These are phyloP conservation scores for Echium plantagineum DNA, from an alignment of 257 asterid species.

Conservation along the genomic window DNA sequence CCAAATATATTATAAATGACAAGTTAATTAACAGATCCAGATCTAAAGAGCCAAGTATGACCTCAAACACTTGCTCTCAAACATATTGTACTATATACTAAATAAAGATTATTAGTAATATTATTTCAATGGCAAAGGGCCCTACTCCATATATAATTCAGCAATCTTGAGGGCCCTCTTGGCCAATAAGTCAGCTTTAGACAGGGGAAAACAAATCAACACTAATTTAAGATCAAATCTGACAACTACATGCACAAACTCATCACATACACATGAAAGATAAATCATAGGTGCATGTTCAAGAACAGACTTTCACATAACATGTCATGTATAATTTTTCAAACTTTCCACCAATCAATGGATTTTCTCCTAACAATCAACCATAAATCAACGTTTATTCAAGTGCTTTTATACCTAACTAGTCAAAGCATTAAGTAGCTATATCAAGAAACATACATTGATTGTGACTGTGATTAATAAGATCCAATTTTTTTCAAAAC, in stretches of 20 bases:
- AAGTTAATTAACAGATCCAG: slow-evolving; percentile 15
- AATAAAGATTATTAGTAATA: slow-evolving; percentile 2
- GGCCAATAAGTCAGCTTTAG: slow-evolving; percentile 14
- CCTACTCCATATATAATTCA: slow-evolving; percentile 13
- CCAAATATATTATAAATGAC: neutral
- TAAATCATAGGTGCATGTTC: neutral
- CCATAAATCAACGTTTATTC: slow-evolving; percentile 1
- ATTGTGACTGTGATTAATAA: neutral
- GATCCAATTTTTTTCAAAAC: slow-evolving; percentile 1
- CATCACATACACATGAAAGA: slow-evolving; percentile 8
- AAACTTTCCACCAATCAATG: slow-evolving; percentile 5
- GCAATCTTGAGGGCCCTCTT: slow-evolving; percentile 28
- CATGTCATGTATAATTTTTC: neutral
- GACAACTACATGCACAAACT: slow-evolving; percentile 13
- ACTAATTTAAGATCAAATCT: slow-evolving; percentile 10
- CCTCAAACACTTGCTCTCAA: slow-evolving; percentile 3
- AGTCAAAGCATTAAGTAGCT: too few species aligned
- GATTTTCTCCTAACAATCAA: slow-evolving; percentile 4
- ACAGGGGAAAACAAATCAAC: neutral
- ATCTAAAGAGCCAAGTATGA: slow-evolving; percentile 27
- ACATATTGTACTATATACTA: slow-evolving; percentile 3
- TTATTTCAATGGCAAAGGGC: slow-evolving; percentile 15
- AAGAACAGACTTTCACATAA: neutral
- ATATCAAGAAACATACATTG: neutral
- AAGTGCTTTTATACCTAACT: neutral